Evolutionary conservation across 768 basidiomycete genomes (phyloP).

Genomic region (Leccinum boreale): DNA sequence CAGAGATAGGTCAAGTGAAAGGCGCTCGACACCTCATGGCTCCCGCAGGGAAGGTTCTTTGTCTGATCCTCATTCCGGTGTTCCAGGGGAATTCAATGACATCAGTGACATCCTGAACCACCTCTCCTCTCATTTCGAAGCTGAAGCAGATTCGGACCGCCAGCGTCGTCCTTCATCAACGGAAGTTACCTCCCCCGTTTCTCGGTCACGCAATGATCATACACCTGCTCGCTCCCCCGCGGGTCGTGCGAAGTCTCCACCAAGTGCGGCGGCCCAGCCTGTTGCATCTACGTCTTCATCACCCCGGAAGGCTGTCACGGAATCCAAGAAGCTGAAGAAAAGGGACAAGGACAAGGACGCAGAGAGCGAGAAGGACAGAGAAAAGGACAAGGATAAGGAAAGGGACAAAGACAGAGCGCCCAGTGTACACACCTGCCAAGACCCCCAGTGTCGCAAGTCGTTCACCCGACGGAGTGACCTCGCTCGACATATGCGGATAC

Average conservation of each 20-base stretch:
- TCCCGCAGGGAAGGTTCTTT: slow-evolving; percentile 31
- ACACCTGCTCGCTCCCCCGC: slow-evolving; percentile 20
- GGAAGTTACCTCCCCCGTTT: slow-evolving; percentile 29
- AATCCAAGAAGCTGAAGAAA: slow-evolving; percentile 27
- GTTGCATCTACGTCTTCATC: slow-evolving; percentile 52
- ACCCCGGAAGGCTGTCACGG: slow-evolving; percentile 21
- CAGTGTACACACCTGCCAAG: slow-evolving; percentile 62
- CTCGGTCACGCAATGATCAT: slow-evolving; percentile 25
- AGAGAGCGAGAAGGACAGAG: slow-evolving; percentile 23
- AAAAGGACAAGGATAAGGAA: slow-evolving; percentile 13
- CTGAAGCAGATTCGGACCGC: slow-evolving; percentile 43
- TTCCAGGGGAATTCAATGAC: slow-evolving; percentile 62
- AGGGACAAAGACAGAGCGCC: slow-evolving; percentile 44
- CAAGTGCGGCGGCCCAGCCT: slow-evolving; percentile 35
- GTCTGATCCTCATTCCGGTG: slow-evolving; percentile 43
- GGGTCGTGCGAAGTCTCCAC: slow-evolving; percentile 31
- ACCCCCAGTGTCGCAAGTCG: slow-evolving; percentile 71
- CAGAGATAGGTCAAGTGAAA: slow-evolving; percentile 43
- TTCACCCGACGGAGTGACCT: slow-evolving; percentile 85
- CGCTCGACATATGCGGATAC: slow-evolving; percentile 82
- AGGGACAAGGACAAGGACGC: slow-evolving; percentile 29
- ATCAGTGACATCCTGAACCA: slow-evolving; percentile 77
- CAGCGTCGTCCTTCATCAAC: slow-evolving; percentile 39
- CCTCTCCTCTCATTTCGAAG: slow-evolving; percentile 66
- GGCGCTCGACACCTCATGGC: slow-evolving; percentile 27